Evolutionary conservation across 352 stramenopile species (phyloP).

Genomic region (Halophytophthora polymorphica): DNA sequence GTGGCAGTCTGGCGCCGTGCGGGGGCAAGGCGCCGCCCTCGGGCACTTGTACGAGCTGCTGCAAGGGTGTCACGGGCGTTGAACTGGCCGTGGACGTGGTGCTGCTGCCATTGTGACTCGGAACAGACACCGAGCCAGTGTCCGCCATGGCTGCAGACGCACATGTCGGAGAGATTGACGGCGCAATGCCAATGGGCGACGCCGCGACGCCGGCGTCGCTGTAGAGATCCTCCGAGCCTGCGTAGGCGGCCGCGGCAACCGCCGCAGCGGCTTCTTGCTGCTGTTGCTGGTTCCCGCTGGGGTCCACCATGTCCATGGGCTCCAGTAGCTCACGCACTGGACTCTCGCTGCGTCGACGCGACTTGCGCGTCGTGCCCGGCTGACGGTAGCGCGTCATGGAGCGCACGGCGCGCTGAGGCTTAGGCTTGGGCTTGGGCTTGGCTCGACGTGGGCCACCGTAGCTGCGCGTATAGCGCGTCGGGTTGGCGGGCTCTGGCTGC

Average conservation of each 20-base stretch:
- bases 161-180: slow-evolving; percentile 3
- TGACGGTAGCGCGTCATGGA: slow-evolving; percentile 40
- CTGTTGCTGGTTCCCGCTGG: slow-evolving; percentile 18
- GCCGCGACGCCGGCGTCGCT: slow-evolving; percentile 11
- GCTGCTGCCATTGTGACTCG: slow-evolving; percentile 12
- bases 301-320: slow-evolving; percentile 15
- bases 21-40: slow-evolving; percentile 13
- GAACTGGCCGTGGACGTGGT: slow-evolving; percentile 5
- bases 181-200: slow-evolving; percentile 2
- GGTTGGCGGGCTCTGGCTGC: slow-evolving; percentile 3
- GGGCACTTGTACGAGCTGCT: slow-evolving; percentile 13
- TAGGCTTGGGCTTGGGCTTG: slow-evolving; percentile 22
- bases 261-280: slow-evolving; percentile 16
- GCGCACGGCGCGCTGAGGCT: slow-evolving; percentile 24
- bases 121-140: slow-evolving; percentile 2
- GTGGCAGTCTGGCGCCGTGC: too few species aligned
- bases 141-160: not conserved
- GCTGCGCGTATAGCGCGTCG: slow-evolving; percentile 21
- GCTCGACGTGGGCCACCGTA: slow-evolving; percentile 14
- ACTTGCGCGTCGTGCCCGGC: slow-evolving; percentile 18
- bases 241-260: slow-evolving; percentile 5
- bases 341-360: slow-evolving; percentile 49
- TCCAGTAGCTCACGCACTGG: slow-evolving; percentile 28
- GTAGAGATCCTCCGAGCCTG: slow-evolving; percentile 6
- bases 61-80: slow-evolving; percentile 8